Evolutionary conservation across 805 yeast genomes (phyloP).

Genomic region (Danielia reshetovae): DNA sequence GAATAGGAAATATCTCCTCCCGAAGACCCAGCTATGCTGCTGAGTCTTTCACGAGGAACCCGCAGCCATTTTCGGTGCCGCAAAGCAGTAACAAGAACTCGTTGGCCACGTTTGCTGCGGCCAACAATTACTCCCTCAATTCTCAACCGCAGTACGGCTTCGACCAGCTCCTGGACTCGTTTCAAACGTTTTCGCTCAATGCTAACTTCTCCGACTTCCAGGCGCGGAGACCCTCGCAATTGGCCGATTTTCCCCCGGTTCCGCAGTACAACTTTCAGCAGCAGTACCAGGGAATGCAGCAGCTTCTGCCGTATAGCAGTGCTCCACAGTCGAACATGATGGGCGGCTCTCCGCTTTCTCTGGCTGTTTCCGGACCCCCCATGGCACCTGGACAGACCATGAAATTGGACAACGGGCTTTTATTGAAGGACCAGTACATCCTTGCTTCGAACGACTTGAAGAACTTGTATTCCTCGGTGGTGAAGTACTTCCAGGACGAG

Average conservation of each 20-base stretch:
- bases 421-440: constrained; percentile 52
- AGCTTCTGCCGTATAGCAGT: constrained; percentile 2
- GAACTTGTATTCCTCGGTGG: constrained; percentile 43
- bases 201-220: constrained; percentile 36
- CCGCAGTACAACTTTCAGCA: constrained; percentile 9
- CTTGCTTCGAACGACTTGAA: constrained; percentile 58
- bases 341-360: background rate
- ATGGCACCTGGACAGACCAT: constrained; percentile 11
- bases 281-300: constrained; percentile 4
- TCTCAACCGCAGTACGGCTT: constrained; percentile 5
- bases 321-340: too few relatives aligned
- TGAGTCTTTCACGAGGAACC: constrained; percentile 47
- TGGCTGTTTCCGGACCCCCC: background rate
- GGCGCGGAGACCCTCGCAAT: constrained; percentile 40
- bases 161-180: constrained; percentile 28
- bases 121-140: constrained; percentile 23
- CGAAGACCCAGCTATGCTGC: constrained; percentile 77
- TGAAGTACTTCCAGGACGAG: constrained; percentile 48
- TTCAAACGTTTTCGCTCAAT: constrained; percentile 27
- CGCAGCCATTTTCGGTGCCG: constrained; percentile 2
- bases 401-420: constrained; percentile 59
- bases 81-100: constrained; percentile 5
- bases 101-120: constrained; percentile 28
- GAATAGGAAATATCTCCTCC: constrained; percentile 55
- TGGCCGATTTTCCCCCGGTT: constrained; percentile 25